Base-by-base conservation (phyloP, 2,329 filamentous ascomycete genomes). In the Venturia nashicola region DNA sequence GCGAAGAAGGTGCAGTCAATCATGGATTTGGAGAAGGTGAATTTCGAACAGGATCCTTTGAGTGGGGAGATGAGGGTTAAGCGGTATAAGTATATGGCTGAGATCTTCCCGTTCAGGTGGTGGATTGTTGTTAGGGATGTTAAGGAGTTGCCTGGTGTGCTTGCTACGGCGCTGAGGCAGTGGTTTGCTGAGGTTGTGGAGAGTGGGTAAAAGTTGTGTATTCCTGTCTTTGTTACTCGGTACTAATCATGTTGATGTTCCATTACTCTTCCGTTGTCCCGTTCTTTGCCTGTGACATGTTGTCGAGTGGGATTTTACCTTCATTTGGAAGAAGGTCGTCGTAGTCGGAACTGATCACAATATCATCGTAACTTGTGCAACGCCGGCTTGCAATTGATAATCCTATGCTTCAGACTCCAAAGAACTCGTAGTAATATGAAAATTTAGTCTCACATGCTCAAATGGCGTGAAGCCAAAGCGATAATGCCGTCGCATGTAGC, bases 101-200 rank as follows among this genome's bases (percentile, higher is more conserved):
- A 99, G 74, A 88, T 86, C 8, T 99, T 99, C 75, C 94, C 95
- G 0, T 99, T 99, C 78, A 86, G 89, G 74, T 99, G 97, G 78
- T 99, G 97, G 74, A 78, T 99, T 64, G 90, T 99, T 69, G 94
- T 99, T 65, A 86, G 93, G 68, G 86, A 97, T 77, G 86, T 99
- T 59, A 86, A 88, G 71, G 94, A 99, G 76, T 80, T 99, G 71
- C 94, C 95, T 5, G 86, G 85, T 42, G 92, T 97, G 54, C 76
- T 99, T 75, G 90, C 91, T 16, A 89, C 89, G 36, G 83, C 96
- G 68, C 77, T 99, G 77, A 88, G 93, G 76, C 95, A 95, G 68
- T 99, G 95, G 95, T 97, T 99, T 80, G 87, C 89, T 5, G 84
- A 87, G 72, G 83, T 87, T 69, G 84, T 84, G 36, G 79, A 80